phyloP scores from a whole-genome alignment of 2,329 filamentous ascomycete species.

The Neoarthrinium moseri region DNA sequence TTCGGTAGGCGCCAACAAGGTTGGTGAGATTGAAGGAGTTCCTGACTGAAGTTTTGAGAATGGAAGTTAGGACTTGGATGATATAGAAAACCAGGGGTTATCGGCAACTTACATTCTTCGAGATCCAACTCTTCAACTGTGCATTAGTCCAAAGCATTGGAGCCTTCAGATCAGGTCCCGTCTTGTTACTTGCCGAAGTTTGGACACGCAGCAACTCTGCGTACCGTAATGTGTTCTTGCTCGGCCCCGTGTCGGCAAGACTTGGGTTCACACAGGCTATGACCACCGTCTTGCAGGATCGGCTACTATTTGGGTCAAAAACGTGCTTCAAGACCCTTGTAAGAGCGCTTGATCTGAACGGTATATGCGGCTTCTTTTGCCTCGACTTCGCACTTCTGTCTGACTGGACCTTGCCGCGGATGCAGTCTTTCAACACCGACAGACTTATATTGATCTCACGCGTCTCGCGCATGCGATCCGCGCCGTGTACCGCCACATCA shows the following conservation, averaged over 20 bases:
- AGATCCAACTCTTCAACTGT: slow-evolving; percentile 38
- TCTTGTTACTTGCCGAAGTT: slow-evolving; percentile 9
- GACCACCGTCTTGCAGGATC: slow-evolving; percentile 41
- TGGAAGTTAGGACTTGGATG: no score
- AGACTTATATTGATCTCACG: slow-evolving; percentile 48
- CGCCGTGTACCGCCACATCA: slow-evolving; percentile 36
- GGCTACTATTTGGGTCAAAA: slow-evolving; percentile 40
- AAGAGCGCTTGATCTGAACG: slow-evolving; percentile 44
- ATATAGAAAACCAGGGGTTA: no score
- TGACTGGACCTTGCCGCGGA: slow-evolving; percentile 39
- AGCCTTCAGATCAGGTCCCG: slow-evolving; percentile 21
- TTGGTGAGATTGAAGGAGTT: slow-evolving; percentile 4
- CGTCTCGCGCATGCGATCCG: slow-evolving; percentile 44
- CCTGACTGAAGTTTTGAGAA: slow-evolving; percentile 1
- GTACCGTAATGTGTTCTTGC: slow-evolving; percentile 48
- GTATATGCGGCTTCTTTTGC: slow-evolving; percentile 36
- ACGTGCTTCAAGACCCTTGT: slow-evolving; percentile 49
- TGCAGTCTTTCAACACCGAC: slow-evolving; percentile 51
- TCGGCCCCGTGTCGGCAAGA: slow-evolving; percentile 39
- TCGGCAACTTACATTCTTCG: slow-evolving; percentile 36
- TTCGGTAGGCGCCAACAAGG: slow-evolving; percentile 37
- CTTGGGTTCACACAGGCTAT: slow-evolving; percentile 48
- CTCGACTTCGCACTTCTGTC: slow-evolving; percentile 24
- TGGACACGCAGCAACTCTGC: slow-evolving; percentile 44
- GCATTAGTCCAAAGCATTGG: slow-evolving; percentile 39